Evolutionary conservation across 306 rosid species (phyloP).

Genomic region (Acmispon strigosus): DNA sequence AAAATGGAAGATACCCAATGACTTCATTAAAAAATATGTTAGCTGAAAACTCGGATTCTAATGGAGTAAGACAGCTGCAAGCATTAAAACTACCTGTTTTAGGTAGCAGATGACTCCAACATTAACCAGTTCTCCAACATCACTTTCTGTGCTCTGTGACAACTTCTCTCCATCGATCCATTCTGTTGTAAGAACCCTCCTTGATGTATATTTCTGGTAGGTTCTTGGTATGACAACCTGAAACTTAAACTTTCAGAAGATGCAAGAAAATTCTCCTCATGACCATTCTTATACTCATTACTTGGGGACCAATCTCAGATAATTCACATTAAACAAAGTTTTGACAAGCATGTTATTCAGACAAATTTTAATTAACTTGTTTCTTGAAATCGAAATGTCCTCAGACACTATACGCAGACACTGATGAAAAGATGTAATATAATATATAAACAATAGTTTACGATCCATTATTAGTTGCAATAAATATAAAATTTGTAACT

Average conservation of each 20-base stretch:
- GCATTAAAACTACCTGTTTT: slow-evolving; percentile 65
- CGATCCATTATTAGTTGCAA: neutral
- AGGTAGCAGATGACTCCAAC: slow-evolving; percentile 99
- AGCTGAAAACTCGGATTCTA: neutral
- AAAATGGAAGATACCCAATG: slow-evolving; percentile 3
- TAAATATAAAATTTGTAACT: neutral
- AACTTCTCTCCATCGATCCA: slow-evolving; percentile 96
- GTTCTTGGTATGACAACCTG: slow-evolving; percentile 96
- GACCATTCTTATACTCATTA: neutral
- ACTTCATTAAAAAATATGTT: neutral
- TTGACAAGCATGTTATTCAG: slow-evolving; percentile 7
- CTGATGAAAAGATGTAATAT: no score
- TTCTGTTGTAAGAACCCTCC: slow-evolving; percentile 88
- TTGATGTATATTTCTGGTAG: slow-evolving; percentile 75
- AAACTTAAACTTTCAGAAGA: slow-evolving; percentile 28
- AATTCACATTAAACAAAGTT: neutral
- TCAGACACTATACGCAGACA: no score
- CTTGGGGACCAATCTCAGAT: neutral
- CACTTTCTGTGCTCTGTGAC: slow-evolving; percentile 93
- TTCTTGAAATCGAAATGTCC: no score
- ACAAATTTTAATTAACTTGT: no score
- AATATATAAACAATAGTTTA: no score
- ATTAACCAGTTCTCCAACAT: slow-evolving; percentile 91
- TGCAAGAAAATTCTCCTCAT: slow-evolving; percentile 10
- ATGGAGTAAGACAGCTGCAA: neutral